Percentiles rank a stretch among this genome's conserved stretches.
These are phyloP conservation scores for Oryza meridionalis DNA, from an alignment of 176 grass and related monocot species.

Conservation along the genomic window DNA sequence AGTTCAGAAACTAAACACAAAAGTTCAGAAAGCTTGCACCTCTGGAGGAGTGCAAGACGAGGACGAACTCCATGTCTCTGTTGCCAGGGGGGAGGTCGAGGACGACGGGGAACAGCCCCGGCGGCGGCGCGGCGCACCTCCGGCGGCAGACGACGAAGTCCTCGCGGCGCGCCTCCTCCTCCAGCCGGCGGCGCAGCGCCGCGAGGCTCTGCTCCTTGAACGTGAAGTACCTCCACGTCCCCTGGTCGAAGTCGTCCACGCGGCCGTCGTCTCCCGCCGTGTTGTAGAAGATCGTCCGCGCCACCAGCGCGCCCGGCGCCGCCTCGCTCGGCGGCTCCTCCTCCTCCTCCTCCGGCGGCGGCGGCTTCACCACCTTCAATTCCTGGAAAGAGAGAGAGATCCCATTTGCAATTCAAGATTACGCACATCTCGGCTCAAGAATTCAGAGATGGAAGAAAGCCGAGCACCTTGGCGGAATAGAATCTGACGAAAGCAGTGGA, in stretches of 20 bases:
- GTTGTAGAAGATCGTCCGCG: conserved; percentile 56
- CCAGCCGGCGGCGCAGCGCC: conserved; percentile 41
- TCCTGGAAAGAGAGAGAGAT: conserved; percentile 10
- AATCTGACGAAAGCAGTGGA: conserved; percentile 38
- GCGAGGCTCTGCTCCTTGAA: conserved; percentile 51
- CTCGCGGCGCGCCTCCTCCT: conserved; percentile 31
- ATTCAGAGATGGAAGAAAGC: not conserved
- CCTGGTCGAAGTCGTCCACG: conserved; percentile 56
- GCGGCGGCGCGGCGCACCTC: not conserved
- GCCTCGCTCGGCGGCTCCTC: conserved; percentile 23
- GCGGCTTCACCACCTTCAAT: not conserved
- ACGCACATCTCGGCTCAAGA: not conserved
- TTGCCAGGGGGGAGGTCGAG: conserved; percentile 61
- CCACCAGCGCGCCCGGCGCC: conserved; percentile 20
- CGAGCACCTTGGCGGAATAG: conserved; percentile 34
- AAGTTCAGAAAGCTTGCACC: not conserved
- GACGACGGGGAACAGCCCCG: conserved; percentile 47
- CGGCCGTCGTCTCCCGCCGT: conserved; percentile 48
- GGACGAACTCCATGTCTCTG: conserved; percentile 54
- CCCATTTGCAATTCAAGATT: not conserved
- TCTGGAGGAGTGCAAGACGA: conserved; percentile 34
- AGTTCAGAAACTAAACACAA: conserved; percentile 1
- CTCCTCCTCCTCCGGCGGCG: not conserved
- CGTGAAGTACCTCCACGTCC: conserved; percentile 54
- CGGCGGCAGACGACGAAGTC: conserved; percentile 58